These are phyloP conservation scores for Malus fusca DNA, from an alignment of 306 rosid genomes.

Conservation along the genomic window DNA sequence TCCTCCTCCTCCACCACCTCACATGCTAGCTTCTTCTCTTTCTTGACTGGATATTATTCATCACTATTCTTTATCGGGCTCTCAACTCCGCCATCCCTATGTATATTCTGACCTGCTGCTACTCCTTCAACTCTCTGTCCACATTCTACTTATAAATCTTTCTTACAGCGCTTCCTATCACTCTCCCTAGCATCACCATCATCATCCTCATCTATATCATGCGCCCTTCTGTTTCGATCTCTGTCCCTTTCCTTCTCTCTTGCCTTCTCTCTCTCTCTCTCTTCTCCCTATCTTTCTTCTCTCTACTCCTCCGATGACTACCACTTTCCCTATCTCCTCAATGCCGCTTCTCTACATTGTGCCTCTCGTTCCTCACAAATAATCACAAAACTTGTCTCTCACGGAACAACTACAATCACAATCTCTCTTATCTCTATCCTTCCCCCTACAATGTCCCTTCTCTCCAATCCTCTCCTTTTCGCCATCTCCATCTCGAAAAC, in stretches of 20 bases:
- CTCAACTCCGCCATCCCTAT: slow-evolving; percentile 36
- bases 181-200: slow-evolving; percentile 47
- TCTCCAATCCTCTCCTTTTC: too few species aligned
- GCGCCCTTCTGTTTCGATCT: slow-evolving; percentile 29
- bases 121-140: slow-evolving; percentile 28
- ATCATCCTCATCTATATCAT: slow-evolving; percentile 48
- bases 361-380: not conserved
- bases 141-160: slow-evolving; percentile 46
- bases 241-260: slow-evolving; percentile 11
- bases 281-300: slow-evolving; percentile 16
- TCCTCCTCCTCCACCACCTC: slow-evolving; percentile 36
- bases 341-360: not conserved
- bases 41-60: slow-evolving; percentile 41
- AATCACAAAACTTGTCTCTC: not conserved
- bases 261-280: slow-evolving; percentile 7
- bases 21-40: slow-evolving; percentile 36
- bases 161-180: slow-evolving; percentile 52
- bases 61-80: slow-evolving; percentile 46
- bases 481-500: slow-evolving; percentile 17
- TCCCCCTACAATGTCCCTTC: slow-evolving; percentile 1
- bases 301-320: not conserved
- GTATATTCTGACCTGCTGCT: slow-evolving; percentile 37
- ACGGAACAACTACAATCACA: not conserved
- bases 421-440: slow-evolving; percentile 9
- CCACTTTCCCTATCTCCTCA: slow-evolving; percentile 7